phyloP scores from a whole-genome alignment of 78 protist genomes.

The slime mould (Dictyostelium discoideum) region DNA sequence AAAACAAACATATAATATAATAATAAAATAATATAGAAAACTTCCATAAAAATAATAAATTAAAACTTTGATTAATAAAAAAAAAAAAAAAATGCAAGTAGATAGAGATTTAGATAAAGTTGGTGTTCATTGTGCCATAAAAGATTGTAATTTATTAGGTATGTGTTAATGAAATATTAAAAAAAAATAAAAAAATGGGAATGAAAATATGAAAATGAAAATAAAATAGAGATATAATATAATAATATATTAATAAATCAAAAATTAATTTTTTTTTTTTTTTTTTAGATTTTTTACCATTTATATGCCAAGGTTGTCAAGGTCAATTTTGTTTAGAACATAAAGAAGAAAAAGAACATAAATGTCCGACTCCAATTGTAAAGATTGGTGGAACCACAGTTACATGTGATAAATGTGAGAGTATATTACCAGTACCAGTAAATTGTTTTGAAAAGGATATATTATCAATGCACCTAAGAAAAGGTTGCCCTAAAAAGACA shows the following conservation, averaged over 20 bases:
- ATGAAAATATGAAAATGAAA: not conserved
- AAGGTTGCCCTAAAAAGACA: conserved; percentile 13
- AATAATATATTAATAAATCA: not conserved
- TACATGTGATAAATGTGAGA: conserved; percentile 7
- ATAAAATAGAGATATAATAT: no score
- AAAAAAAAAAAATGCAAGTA: not conserved
- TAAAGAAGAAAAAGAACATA: not conserved
- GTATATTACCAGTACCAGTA: conserved; percentile 31
- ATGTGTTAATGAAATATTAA: not conserved
- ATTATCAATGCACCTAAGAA: not conserved
- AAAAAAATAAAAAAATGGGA: not conserved
- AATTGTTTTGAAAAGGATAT: not conserved
- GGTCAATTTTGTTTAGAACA: conserved; percentile 14
- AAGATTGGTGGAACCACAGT: conserved; percentile 17
- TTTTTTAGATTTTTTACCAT: conserved; percentile 17
- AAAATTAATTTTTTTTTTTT: not conserved
- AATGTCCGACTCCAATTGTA: conserved; percentile 19
- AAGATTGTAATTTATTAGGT: conserved; percentile 26
- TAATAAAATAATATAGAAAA: no score
- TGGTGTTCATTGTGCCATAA: not conserved
- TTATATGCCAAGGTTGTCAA: conserved; percentile 12
- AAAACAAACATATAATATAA: not conserved
- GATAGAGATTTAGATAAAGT: conserved; percentile 51
- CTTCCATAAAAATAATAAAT: no score
- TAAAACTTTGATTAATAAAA: no score